These are phyloP conservation scores for Pseudogymnoascus sp. DNA, from an alignment of 2,329 filamentous ascomycete species.

Conservation along the genomic window DNA sequence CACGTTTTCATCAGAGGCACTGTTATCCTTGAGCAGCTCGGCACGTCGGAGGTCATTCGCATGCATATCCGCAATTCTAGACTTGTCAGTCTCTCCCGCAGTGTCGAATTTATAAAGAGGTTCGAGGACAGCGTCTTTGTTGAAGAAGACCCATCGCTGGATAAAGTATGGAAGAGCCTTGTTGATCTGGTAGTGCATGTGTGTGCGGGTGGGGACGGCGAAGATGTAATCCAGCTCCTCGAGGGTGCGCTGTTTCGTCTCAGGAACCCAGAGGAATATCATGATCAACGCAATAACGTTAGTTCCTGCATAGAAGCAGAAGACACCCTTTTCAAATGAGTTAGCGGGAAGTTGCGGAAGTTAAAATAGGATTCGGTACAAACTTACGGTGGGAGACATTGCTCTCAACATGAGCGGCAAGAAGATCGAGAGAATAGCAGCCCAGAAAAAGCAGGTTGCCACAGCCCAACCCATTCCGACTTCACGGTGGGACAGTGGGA, in stretches of 20 bases:
- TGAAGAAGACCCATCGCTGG: conserved; percentile 17
- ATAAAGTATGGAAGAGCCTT: conserved; percentile 23
- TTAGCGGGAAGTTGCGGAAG: not conserved
- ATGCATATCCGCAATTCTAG: conserved; percentile 6
- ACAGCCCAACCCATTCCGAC: conserved; percentile 64
- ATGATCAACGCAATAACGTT: conserved; percentile 46
- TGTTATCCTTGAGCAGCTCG: conserved; percentile 7
- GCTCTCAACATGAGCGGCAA: conserved; percentile 35
- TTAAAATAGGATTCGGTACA: not conserved
- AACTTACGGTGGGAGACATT: conserved; percentile 15
- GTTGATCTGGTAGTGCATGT: conserved; percentile 25
- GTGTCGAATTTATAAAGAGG: conserved; percentile 45
- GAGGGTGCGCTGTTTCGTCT: conserved; percentile 24
- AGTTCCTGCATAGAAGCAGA: conserved; percentile 46
- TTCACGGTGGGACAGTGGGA: conserved; percentile 60
- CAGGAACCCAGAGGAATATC: conserved; percentile 42
- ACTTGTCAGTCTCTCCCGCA: conserved; percentile 1
- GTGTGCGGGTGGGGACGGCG: conserved; percentile 24
- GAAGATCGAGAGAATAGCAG: conserved; percentile 53
- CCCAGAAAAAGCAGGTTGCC: conserved; percentile 53
- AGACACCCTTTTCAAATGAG: conserved; percentile 33
- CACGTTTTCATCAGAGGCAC: not conserved
- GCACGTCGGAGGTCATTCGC: conserved; percentile 5
- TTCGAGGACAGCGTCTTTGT: conserved; percentile 39
- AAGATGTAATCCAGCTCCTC: conserved; percentile 36